Conservation (phyloP, 495 filamentous ascomycete species). For the Tuber microsphaerosporum region DNA sequence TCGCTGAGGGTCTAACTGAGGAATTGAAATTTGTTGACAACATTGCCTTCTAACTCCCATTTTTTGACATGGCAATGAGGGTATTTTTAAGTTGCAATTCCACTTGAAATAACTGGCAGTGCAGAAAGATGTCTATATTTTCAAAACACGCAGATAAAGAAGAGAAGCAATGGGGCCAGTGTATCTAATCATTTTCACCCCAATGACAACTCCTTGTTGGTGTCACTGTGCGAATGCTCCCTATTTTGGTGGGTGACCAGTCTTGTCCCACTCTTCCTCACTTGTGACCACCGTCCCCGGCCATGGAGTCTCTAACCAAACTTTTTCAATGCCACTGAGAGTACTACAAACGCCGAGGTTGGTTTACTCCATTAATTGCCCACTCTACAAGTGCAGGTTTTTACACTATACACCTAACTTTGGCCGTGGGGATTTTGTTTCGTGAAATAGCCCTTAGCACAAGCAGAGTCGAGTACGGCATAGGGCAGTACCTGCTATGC, state of each 20-base stretch:
- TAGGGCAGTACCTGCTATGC: not conserved
- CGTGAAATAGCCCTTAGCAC: not conserved
- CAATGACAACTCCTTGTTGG: not conserved
- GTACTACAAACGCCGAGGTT: not conserved
- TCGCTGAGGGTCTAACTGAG: not conserved
- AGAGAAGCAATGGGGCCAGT: not conserved
- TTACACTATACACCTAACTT: not conserved
- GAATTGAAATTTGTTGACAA: not conserved
- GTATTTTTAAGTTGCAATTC: not conserved
- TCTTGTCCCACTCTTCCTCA: not conserved
- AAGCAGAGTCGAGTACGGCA: not conserved
- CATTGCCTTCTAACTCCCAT: not conserved
- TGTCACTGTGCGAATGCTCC: not conserved
- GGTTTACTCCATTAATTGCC: not conserved
- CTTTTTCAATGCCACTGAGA: not conserved
- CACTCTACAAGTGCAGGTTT: not conserved
- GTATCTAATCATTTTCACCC: not conserved
- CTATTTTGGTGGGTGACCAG: not conserved
- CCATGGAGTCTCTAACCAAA: not conserved
- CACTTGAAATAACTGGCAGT: not conserved
- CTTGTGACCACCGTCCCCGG: not conserved
- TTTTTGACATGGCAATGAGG: not conserved
- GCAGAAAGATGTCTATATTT: not conserved
- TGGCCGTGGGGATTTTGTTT: not conserved
- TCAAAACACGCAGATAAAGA: not conserved